These are phyloP conservation scores for Quercus variabilis DNA, from an alignment of 306 rosid genomes.

Conservation along the genomic window DNA sequence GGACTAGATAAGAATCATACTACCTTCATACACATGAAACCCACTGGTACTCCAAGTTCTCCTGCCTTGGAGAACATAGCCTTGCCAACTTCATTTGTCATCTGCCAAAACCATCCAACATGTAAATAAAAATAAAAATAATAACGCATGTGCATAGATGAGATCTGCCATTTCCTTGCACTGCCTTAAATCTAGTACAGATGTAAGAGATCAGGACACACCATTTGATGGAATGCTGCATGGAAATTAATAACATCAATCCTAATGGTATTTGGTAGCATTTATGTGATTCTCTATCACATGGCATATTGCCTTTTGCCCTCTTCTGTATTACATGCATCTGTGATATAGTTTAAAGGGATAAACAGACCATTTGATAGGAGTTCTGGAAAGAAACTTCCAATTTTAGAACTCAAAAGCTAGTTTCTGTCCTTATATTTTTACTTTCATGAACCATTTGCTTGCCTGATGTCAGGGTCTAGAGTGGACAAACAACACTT, in stretches of 20 bases:
- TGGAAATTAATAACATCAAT: not conserved
- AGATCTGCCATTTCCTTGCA: not conserved
- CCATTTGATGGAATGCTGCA: not conserved
- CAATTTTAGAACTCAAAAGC: not conserved
- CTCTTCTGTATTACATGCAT: not conserved
- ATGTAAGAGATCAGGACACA: not conserved
- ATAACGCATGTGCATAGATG: not conserved
- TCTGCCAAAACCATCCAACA: conserved; percentile 36
- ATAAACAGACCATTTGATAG: not conserved
- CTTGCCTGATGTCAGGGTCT: not conserved
- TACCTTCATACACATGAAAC: conserved; percentile 93
- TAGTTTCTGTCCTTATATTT: not conserved
- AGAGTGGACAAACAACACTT: not conserved
- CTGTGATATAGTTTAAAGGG: not conserved
- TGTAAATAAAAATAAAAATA: not conserved
- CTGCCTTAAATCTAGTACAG: not conserved
- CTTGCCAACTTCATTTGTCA: conserved; percentile 85
- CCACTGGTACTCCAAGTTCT: conserved; percentile 77
- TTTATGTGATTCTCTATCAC: not conserved
- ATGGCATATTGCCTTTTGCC: too few relatives aligned
- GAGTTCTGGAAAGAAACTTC: not conserved
- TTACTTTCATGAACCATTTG: not conserved
- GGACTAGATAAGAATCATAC: not conserved
- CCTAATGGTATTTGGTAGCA: not conserved
- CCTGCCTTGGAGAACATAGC: conserved; percentile 72